Percentiles rank a stretch among this genome's conserved stretches.
phyloP scores from a whole-genome alignment of 495 filamentous ascomycete species.

The Penicillium coprophilum region DNA sequence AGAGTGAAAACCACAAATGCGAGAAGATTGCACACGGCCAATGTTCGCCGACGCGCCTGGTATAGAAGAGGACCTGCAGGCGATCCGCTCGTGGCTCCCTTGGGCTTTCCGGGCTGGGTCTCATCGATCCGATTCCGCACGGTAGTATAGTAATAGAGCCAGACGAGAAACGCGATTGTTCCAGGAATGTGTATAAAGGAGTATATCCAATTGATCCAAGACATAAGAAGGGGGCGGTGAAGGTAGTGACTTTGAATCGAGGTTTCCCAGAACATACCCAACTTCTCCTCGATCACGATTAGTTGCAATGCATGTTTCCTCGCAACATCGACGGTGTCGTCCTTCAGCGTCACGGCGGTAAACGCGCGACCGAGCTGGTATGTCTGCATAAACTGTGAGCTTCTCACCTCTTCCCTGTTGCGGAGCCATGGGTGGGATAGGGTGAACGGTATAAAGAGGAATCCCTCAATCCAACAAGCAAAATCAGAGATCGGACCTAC shows the following conservation, averaged over 20 bases:
- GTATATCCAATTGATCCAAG: constrained; percentile 63
- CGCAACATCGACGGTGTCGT: constrained; percentile 57
- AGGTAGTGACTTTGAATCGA: constrained; percentile 57
- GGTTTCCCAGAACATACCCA: constrained; percentile 59
- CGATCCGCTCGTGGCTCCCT: constrained; percentile 35
- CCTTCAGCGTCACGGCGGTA: constrained; percentile 58
- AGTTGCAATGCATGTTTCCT: constrained; percentile 57
- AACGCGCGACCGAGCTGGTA: constrained; percentile 65
- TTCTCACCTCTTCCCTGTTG: not conserved
- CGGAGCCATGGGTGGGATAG: too few species aligned
- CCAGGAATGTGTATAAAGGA: constrained; percentile 83
- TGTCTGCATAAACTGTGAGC: constrained; percentile 35
- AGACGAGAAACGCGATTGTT: constrained; percentile 68
- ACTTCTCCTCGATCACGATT: constrained; percentile 51
- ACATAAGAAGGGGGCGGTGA: constrained; percentile 41
- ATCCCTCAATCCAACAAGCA: too few species aligned
- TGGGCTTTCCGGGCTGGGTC: constrained; percentile 36
- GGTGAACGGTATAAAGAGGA: too few species aligned
- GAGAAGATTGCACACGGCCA: constrained; percentile 72
- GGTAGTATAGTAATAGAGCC: constrained; percentile 66
- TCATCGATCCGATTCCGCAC: constrained; percentile 45
- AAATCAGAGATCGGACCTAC: constrained; percentile 36
- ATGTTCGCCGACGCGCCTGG: constrained; percentile 62
- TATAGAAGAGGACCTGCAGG: constrained; percentile 55
- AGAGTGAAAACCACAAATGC: constrained; percentile 76